Evolutionary conservation across 345 rosid genomes (phyloP), one percentile per base, ranked within the genome.

Genomic region (Dovyalis caffra): DNA sequence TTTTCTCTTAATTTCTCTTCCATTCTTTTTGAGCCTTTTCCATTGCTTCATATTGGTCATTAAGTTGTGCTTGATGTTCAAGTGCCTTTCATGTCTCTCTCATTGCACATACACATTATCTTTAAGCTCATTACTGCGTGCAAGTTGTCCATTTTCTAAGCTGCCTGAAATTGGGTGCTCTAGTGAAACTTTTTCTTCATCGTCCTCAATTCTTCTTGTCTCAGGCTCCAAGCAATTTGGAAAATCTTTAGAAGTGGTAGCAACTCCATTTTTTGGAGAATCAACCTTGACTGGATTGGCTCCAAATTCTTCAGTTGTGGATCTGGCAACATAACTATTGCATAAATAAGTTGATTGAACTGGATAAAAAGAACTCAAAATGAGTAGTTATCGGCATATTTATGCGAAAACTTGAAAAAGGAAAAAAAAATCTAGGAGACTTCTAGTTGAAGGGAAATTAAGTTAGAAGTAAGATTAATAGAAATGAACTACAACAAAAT

Each of bases 1-100:
- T 85, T 87, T 80, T 92, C 99, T 79, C 82, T 86, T 82, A 87
- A 91, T 80, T 89, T 92, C 84, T 87, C 92, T 84, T 95, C 99
- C 99, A 92, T 74, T 95, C 91, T 83, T 84, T 85, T 81, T 95
- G 99, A 77, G 87, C 89, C 88, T 85, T 90, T 85, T 95, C 99
- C 99, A 95, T 89, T 49, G 76, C 92, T 87, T 83, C 92, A 77
- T 85, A 89, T 82, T 78, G 86, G 71, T 86, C 97, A 65, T 88
- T 90, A 16, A 92, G 92, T 70, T 86, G 91, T 33, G 91, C 96
- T 75, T 89, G 99, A 38, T 82, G 86, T 62, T 88, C 81, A 61
- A 95, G 84, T 66, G 98, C 97, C 82, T 81, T 86, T 82, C 91
- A 95, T 87, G 75, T 86, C 87, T 76, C 82, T 78, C 38, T 84